Conservation (phyloP, 352 stramenopile species). For the Lagenidium giganteum region DNA sequence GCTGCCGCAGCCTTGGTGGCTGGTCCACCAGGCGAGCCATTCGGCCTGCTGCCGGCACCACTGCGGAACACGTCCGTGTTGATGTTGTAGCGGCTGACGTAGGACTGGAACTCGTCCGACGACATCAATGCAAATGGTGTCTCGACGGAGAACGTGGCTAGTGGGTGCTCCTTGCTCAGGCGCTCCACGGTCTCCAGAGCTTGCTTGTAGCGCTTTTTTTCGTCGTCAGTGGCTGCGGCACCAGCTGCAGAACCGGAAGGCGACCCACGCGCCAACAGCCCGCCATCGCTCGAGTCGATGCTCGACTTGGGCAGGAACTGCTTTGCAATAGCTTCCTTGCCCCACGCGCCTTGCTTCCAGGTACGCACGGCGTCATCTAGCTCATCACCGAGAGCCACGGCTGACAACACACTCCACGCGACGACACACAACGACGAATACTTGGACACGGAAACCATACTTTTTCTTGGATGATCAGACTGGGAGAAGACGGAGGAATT, state of each 20-base stretch:
- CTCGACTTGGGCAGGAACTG: conserved; percentile 10
- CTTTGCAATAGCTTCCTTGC: too few relatives aligned
- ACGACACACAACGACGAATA: too few relatives aligned
- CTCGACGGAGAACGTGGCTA: conserved; percentile 51
- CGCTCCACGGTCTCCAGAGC: conserved; percentile 29
- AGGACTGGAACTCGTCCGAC: conserved; percentile 45
- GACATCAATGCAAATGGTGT: conserved; percentile 59
- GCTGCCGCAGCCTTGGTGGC: conserved; percentile 30
- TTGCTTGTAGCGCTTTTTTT: conserved; percentile 45
- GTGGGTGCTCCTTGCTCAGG: conserved; percentile 41
- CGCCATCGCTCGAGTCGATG: conserved; percentile 8
- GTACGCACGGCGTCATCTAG: too few relatives aligned
- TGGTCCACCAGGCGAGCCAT: conserved; percentile 15
- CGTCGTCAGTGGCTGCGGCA: conserved; percentile 11
- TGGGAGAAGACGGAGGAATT: too few relatives aligned
- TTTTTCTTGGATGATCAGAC: too few relatives aligned
- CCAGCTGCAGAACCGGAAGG: background rate
- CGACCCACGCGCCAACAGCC: conserved; percentile 18
- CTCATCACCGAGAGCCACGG: too few relatives aligned
- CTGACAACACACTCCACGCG: too few relatives aligned
- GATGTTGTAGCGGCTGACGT: conserved; percentile 41
- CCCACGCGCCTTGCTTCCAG: too few relatives aligned
- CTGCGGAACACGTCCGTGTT: conserved; percentile 7
- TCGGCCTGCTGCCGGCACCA: background rate
- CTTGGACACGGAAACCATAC: too few relatives aligned